phyloP scores from a whole-genome alignment of 768 basidiomycete genomes.

The Podaxis sp. region DNA sequence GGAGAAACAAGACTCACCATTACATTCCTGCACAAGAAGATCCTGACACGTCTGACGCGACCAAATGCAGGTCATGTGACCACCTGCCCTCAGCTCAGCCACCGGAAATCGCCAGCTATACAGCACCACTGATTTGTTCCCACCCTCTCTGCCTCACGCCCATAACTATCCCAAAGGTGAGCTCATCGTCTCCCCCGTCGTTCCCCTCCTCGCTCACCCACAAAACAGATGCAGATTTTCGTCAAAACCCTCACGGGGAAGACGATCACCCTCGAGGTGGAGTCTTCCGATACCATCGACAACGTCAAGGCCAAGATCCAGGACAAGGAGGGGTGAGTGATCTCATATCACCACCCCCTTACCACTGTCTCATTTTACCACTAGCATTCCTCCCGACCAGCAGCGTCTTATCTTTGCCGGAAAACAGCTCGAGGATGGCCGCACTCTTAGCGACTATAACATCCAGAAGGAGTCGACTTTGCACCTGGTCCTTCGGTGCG shows the following conservation, averaged over 20 bases:
- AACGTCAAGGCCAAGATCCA: conserved; percentile 81
- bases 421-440: conserved; percentile 98
- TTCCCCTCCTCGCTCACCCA: conserved; percentile 13
- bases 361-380: conserved; percentile 1
- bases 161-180: conserved; percentile 28
- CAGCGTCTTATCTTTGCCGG: conserved; percentile 96
- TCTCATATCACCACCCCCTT: background rate
- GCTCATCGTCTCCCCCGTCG: conserved; percentile 15
- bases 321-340: conserved; percentile 50
- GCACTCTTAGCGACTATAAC: conserved; percentile 95
- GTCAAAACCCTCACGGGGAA: conserved; percentile 87
- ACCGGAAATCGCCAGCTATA: conserved; percentile 25
- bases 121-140: conserved; percentile 22
- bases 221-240: conserved; percentile 47
- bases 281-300: conserved; percentile 95
- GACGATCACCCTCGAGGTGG: conserved; percentile 98
- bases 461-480: conserved; percentile 98
- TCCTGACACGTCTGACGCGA: conserved; percentile 16
- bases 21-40: background rate
- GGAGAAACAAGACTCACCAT: conserved; percentile 10
- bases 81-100: conserved; percentile 37
- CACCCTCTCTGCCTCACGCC: conserved; percentile 19
- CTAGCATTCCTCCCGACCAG: conserved; percentile 88
- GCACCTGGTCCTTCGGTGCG: conserved; percentile 92
- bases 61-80: conserved; percentile 17